These are phyloP conservation scores for Rasamsonia emersonii DNA, from an alignment of 2,329 filamentous ascomycete species.

Conservation along the genomic window DNA sequence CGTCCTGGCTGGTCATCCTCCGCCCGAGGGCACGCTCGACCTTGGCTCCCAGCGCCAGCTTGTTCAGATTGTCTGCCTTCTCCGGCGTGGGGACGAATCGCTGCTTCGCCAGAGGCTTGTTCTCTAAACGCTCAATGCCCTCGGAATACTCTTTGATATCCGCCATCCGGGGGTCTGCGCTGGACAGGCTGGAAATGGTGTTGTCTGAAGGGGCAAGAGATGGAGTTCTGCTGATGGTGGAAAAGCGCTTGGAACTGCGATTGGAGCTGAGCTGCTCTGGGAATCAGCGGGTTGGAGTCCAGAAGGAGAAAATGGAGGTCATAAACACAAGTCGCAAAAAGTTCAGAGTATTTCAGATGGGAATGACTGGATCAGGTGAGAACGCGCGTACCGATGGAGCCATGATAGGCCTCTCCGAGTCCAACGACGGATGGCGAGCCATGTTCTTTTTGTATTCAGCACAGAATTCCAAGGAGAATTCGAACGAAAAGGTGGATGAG, in stretches of 20 bases:
- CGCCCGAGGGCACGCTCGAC: conserved; percentile 78
- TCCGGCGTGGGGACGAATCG: conserved; percentile 70
- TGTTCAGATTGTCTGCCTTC: conserved; percentile 73
- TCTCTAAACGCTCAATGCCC: conserved; percentile 78
- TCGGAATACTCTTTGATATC: conserved; percentile 70
- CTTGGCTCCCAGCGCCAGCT: conserved; percentile 82
- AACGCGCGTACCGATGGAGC: conserved; percentile 39
- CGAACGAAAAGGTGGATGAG: too few relatives aligned
- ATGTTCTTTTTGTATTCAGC: conserved; percentile 12
- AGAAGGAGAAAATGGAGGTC: conserved; percentile 5
- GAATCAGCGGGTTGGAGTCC: neutral
- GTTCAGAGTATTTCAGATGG: neutral
- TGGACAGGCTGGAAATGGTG: conserved; percentile 31
- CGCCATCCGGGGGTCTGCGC: conserved; percentile 45
- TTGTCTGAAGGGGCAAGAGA: conserved; percentile 39
- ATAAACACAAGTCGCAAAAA: neutral
- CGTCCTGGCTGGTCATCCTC: conserved; percentile 82
- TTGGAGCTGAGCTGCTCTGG: conserved; percentile 26
- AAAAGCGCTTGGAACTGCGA: conserved; percentile 45
- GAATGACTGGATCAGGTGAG: conserved; percentile 5
- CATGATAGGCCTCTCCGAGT: conserved; percentile 50
- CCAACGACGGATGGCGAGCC: conserved; percentile 38
- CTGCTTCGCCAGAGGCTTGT: conserved; percentile 74
- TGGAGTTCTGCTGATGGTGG: conserved; percentile 41
- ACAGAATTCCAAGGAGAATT: neutral